These are phyloP conservation scores for Globisporangium lucens DNA, from an alignment of 352 stramenopile species.

Conservation along the genomic window DNA sequence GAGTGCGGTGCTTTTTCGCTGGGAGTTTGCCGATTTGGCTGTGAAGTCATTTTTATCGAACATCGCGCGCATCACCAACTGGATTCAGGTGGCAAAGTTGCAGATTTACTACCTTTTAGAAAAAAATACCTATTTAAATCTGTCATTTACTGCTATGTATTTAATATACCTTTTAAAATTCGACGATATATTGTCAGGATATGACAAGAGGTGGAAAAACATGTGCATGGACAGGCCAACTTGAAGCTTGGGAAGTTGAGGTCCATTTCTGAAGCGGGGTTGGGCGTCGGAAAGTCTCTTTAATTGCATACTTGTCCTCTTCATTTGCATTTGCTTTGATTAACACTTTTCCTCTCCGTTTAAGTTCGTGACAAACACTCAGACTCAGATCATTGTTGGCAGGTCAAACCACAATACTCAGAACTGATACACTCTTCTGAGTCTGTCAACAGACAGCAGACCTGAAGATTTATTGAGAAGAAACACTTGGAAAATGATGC, in stretches of 20 bases:
- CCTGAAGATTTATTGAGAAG: not conserved
- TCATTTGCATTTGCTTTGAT: not conserved
- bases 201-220: not conserved
- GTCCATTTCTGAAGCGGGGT: slow-evolving; percentile 5
- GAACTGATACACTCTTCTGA: not conserved
- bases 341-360: not conserved
- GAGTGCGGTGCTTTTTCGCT: not conserved
- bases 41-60: not conserved
- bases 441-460: not conserved
- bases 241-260: slow-evolving; percentile 7
- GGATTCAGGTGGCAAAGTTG: not conserved
- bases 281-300: not conserved
- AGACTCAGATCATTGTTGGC: not conserved
- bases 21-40: not conserved
- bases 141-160: not conserved
- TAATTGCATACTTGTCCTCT: not conserved
- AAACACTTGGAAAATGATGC: not conserved
- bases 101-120: not conserved
- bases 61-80: not conserved
- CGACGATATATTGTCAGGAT: not conserved
- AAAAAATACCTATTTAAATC: not conserved
- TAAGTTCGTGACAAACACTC: not conserved
- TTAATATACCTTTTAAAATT: not conserved
- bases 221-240: slow-evolving; percentile 4
- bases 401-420: not conserved